Conservation (phyloP, 805 yeast species). For the Starmerella tilneyi region DNA sequence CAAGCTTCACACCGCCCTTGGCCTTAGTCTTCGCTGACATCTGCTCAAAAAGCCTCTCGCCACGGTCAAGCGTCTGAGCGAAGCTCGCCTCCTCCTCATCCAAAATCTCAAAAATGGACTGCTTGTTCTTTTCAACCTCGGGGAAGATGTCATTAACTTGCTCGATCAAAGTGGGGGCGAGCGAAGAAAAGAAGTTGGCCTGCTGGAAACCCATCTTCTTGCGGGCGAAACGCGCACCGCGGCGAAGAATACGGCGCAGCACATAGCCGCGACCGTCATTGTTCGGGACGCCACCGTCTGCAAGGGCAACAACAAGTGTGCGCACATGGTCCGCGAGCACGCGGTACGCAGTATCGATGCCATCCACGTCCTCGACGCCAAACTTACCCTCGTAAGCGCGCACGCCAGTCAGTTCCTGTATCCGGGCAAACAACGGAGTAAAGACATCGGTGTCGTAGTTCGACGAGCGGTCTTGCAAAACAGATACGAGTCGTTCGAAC, state of each 20-base stretch:
- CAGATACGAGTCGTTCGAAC: slow-evolving; percentile 91
- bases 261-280: slow-evolving; percentile 99
- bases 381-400: slow-evolving; percentile 87
- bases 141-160: slow-evolving; percentile 88
- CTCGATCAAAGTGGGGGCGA: slow-evolving; percentile 85
- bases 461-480: slow-evolving; percentile 80
- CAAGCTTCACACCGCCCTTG: slow-evolving; percentile 61
- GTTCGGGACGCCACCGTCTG: slow-evolving; percentile 99
- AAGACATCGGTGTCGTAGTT: slow-evolving; percentile 98
- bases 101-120: slow-evolving; percentile 75
- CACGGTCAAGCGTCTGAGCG: slow-evolving; percentile 91
- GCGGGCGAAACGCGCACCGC: slow-evolving; percentile 95
- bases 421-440: slow-evolving; percentile 72
- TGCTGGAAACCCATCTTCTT: slow-evolving; percentile 93
- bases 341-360: slow-evolving; percentile 95
- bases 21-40: slow-evolving; percentile 76
- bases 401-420: slow-evolving; percentile 87
- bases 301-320: slow-evolving; percentile 88
- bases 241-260: slow-evolving; percentile 87
- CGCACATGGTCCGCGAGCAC: slow-evolving; percentile 98
- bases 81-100: slow-evolving; percentile 95
- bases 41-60: slow-evolving; percentile 91
- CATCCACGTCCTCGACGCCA: slow-evolving; percentile 85
- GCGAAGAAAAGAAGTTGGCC: slow-evolving; percentile 82
- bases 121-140: slow-evolving; percentile 63